Conservation (phyloP, 2,329 filamentous ascomycete species). For the Ophiocordyceps camponoti-floridani region DNA sequence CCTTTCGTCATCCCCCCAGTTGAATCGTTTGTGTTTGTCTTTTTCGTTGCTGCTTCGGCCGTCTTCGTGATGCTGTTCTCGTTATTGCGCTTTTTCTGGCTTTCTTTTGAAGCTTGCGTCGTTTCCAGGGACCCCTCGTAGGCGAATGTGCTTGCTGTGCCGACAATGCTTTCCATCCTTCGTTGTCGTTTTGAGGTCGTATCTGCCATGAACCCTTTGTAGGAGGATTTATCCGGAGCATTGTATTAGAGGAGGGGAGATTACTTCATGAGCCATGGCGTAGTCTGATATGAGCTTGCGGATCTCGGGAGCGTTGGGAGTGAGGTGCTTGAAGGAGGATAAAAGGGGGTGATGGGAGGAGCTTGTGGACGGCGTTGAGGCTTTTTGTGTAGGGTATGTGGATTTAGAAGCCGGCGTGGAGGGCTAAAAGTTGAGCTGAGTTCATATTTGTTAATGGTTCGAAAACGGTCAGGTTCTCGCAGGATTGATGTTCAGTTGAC, state of each 20-base stretch:
- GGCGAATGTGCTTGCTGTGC: background rate
- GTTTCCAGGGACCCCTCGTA: background rate
- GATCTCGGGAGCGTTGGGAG: background rate
- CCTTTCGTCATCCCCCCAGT: background rate
- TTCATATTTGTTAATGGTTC: too few relatives aligned
- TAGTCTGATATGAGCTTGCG: background rate
- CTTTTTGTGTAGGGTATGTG: too few relatives aligned
- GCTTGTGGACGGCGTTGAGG: background rate
- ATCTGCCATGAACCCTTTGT: background rate
- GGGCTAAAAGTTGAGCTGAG: too few relatives aligned
- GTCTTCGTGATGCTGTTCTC: background rate
- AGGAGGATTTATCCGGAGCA: background rate
- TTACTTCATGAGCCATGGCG: background rate
- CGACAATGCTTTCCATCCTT: background rate
- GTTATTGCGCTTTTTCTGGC: background rate
- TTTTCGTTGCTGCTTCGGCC: slow-evolving; percentile 7
- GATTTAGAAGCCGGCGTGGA: background rate
- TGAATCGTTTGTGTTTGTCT: slow-evolving; percentile 3
- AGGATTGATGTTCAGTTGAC: too few relatives aligned
- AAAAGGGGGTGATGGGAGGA: background rate
- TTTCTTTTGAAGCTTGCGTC: background rate
- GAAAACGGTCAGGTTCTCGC: too few relatives aligned
- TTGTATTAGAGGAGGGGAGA: too few relatives aligned
- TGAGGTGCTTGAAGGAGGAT: background rate
- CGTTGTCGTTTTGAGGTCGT: background rate